phyloP scores from a whole-genome alignment of 192 early-diverging fungal species.

The Coemansia sp. region DNA sequence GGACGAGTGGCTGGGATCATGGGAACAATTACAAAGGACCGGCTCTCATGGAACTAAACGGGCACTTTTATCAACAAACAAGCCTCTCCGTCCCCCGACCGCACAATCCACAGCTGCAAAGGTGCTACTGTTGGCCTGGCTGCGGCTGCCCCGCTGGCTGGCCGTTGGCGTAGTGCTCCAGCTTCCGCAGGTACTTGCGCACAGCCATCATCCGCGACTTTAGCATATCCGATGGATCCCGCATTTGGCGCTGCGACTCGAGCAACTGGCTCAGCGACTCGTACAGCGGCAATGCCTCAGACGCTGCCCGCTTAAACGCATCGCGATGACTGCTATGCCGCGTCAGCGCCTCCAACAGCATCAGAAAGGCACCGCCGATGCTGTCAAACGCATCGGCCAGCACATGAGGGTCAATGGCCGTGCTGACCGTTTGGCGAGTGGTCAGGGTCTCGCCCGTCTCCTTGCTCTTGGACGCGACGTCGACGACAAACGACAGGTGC shows the following conservation, averaged over 20 bases:
- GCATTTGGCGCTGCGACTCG: not conserved
- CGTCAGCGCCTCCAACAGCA: slow-evolving; percentile 49
- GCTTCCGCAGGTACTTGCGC: slow-evolving; percentile 31
- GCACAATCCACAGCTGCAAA: too few relatives aligned
- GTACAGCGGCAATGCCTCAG: slow-evolving; percentile 31
- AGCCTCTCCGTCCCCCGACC: too few relatives aligned
- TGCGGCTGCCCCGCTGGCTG: too few relatives aligned
- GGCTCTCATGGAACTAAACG: too few relatives aligned
- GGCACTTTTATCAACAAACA: too few relatives aligned
- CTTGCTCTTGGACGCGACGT: slow-evolving; percentile 5
- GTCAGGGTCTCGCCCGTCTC: not conserved
- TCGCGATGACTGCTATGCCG: slow-evolving; percentile 49
- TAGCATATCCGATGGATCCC: not conserved
- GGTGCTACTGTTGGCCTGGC: too few relatives aligned
- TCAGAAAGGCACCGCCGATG: slow-evolving; percentile 35
- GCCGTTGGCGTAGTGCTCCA: slow-evolving; percentile 33
- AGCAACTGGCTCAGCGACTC: slow-evolving; percentile 24
- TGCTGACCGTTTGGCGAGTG: not conserved
- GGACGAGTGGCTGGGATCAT: too few relatives aligned
- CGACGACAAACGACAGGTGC: slow-evolving; percentile 9
- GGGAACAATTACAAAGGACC: too few relatives aligned
- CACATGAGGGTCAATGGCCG: not conserved
- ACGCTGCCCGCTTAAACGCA: slow-evolving; percentile 30
- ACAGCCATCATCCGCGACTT: slow-evolving; percentile 11
- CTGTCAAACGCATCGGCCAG: slow-evolving; percentile 35